Conservation (phyloP, 202 grass and related monocot genomes). For the Brachypodium distachyon region DNA sequence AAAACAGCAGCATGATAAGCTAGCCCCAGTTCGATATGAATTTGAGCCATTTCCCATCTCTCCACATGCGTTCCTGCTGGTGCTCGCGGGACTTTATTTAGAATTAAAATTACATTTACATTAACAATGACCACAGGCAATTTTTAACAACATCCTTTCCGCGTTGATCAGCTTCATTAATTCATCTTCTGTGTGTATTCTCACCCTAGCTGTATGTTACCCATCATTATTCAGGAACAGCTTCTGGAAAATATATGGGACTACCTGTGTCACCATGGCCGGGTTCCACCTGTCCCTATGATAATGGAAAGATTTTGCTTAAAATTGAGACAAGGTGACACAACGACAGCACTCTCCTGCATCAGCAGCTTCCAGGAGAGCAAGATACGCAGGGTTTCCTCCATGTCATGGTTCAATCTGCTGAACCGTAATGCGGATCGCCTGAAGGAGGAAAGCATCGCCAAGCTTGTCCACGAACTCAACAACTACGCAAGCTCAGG, state of each 20-base stretch:
- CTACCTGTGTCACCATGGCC: slow-evolving; percentile 42
- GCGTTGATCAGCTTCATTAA: background rate
- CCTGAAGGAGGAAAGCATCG: slow-evolving; percentile 41
- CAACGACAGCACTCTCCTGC: slow-evolving; percentile 38
- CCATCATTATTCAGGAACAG: slow-evolving; percentile 39
- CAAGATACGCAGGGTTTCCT: slow-evolving; percentile 43
- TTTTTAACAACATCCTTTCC: background rate
- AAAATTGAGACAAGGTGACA: slow-evolving; percentile 65
- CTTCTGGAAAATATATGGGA: slow-evolving; percentile 63
- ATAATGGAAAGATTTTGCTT: slow-evolving; percentile 93
- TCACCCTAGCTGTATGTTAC: slow-evolving; percentile 3
- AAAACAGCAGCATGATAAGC: background rate
- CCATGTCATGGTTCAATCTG: slow-evolving; percentile 60
- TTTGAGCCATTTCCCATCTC: background rate
- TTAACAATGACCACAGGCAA: background rate
- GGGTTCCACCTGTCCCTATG: slow-evolving; percentile 51
- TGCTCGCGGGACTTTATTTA: background rate
- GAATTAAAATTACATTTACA: slow-evolving; percentile 1
- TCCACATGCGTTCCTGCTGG: background rate
- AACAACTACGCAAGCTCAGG: slow-evolving; percentile 21
- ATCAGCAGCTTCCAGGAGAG: slow-evolving; percentile 45
- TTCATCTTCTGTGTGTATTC: background rate
- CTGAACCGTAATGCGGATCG: slow-evolving; percentile 30
- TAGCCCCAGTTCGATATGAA: background rate
- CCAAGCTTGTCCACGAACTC: slow-evolving; percentile 40